A percentile compares a stretch with the other conserved stretches of the same genome.
phyloP scores from a whole-genome alignment of 2,329 filamentous ascomycete species.

The Fusarium robinianum region DNA sequence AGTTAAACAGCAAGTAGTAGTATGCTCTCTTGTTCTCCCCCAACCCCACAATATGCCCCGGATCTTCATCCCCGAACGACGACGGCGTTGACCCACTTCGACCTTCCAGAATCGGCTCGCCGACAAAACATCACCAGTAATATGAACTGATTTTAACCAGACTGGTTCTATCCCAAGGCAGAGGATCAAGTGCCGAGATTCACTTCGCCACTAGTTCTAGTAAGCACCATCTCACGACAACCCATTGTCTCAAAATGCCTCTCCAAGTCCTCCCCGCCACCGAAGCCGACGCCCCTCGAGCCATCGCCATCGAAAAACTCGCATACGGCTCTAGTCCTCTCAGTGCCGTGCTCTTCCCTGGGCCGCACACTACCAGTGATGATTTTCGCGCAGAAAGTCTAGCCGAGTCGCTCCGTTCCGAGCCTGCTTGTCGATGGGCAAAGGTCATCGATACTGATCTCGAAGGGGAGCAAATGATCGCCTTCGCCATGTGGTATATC shows the following conservation, averaged over 20 bases:
- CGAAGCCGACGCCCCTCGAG: slow-evolving; percentile 43
- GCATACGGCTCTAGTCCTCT: slow-evolving; percentile 44
- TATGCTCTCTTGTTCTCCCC: no score
- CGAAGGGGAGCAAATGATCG: slow-evolving; percentile 39
- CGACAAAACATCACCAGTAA: slow-evolving; percentile 15
- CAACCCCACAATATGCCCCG: no score
- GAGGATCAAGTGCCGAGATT: no score
- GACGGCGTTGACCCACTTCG: slow-evolving; percentile 12
- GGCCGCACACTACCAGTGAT: slow-evolving; percentile 26
- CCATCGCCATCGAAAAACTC: slow-evolving; percentile 43
- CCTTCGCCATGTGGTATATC: slow-evolving; percentile 45
- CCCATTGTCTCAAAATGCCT: slow-evolving; percentile 40
- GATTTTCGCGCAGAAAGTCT: slow-evolving; percentile 32
- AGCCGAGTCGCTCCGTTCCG: slow-evolving; percentile 23
- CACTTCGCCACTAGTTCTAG: not conserved
- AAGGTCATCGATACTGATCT: slow-evolving; percentile 44
- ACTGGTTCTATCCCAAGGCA: no score
- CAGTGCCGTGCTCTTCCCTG: slow-evolving; percentile 41
- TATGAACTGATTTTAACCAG: no score
- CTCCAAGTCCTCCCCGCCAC: slow-evolving; percentile 44
- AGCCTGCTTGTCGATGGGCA: slow-evolving; percentile 41
- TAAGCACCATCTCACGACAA: not conserved
- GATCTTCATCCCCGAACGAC: slow-evolving; percentile 17
- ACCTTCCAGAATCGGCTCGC: slow-evolving; percentile 32
- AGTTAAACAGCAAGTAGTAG: no score